Conservation (phyloP, 176 grass and related monocot genomes). For the Miscanthus lutarioriparius region DNA sequence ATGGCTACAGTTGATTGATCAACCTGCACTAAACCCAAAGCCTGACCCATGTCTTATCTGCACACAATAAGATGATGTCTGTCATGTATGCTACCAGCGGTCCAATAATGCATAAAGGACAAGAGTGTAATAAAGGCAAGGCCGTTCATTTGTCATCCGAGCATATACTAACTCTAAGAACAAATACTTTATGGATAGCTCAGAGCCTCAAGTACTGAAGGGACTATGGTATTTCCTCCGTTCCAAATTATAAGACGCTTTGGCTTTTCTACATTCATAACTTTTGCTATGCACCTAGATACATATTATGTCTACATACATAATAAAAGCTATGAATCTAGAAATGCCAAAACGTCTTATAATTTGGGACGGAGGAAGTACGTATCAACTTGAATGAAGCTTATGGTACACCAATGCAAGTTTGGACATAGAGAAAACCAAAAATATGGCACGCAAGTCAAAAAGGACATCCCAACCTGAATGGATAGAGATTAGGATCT, state of each 20-base stretch:
- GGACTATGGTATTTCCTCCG: neutral
- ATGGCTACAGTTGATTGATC: conserved; percentile 76
- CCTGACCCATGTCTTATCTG: conserved; percentile 62
- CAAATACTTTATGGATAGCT: neutral
- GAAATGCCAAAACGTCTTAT: too few relatives aligned
- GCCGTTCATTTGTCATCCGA: conserved; percentile 4
- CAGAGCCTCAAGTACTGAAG: neutral
- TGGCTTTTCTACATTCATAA: too few relatives aligned
- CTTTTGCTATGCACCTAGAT: too few relatives aligned
- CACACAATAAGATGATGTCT: conserved; percentile 21
- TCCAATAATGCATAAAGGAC: neutral
- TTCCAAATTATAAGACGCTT: too few relatives aligned
- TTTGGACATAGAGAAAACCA: neutral
- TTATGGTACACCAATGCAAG: neutral
- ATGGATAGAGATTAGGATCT: neutral
- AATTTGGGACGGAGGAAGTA: too few relatives aligned
- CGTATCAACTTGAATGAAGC: neutral
- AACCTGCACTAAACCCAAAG: conserved; percentile 56
- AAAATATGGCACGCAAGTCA: neutral
- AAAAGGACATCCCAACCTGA: neutral
- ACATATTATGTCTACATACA: too few relatives aligned
- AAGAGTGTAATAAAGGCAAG: conserved; percentile 30
- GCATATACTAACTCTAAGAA: neutral
- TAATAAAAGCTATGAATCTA: too few relatives aligned
- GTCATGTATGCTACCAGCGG: neutral